These are phyloP conservation scores for Lophiostoma macrostomum DNA, from an alignment of 495 filamentous ascomycete species.

Conservation along the genomic window DNA sequence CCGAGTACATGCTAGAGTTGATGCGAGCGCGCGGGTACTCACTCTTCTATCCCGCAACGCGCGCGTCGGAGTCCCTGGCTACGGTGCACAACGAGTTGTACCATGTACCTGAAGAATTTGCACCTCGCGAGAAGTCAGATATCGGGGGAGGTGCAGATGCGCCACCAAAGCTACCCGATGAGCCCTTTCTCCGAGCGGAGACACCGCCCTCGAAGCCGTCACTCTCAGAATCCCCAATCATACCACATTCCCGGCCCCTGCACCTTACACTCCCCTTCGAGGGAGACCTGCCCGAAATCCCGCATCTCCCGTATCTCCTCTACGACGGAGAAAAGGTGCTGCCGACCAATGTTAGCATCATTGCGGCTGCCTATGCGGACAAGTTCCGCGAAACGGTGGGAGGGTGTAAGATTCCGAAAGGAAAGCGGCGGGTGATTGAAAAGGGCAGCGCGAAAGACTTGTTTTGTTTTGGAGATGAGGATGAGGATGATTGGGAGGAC, in stretches of 20 bases:
- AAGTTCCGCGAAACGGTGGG: conserved; percentile 36
- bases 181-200: conserved; percentile 34
- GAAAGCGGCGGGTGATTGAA: conserved; percentile 21
- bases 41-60: conserved; percentile 66
- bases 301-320: conserved; percentile 35
- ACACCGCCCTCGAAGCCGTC: conserved; percentile 17
- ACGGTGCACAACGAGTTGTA: conserved; percentile 73
- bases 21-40: conserved; percentile 69
- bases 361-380: conserved; percentile 17
- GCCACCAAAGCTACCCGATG: conserved; percentile 9
- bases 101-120: conserved; percentile 65
- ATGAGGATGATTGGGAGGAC: conserved; percentile 32
- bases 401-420: conserved; percentile 33
- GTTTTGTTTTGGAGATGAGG: conserved; percentile 39
- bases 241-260: conserved; percentile 27
- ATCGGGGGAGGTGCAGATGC: not conserved
- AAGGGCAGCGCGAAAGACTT: conserved; percentile 35
- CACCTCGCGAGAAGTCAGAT: conserved; percentile 1
- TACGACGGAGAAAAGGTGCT: conserved; percentile 28
- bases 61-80: conserved; percentile 50
- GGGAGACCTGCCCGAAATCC: conserved; percentile 39
- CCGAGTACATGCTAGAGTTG: conserved; percentile 72
- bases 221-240: conserved; percentile 25
- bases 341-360: not conserved
- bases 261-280: conserved; percentile 40